phyloP scores from a whole-genome alignment of 176 grass and related monocot genomes.

The Stipa capillata region DNA sequence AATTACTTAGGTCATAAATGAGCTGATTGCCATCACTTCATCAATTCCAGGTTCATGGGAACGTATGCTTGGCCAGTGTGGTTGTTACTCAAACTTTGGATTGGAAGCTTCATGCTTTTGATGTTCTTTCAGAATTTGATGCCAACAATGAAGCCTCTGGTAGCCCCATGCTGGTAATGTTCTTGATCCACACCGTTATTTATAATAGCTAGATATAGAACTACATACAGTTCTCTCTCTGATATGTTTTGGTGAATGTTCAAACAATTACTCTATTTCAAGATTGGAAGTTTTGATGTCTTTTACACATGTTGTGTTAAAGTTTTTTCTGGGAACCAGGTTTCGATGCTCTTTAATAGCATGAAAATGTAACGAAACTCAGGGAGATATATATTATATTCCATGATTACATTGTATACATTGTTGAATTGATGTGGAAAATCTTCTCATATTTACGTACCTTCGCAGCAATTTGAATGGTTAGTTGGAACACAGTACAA shows the following conservation, averaged over 20 bases:
- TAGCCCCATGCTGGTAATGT: constrained; percentile 77
- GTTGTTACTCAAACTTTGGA: constrained; percentile 97
- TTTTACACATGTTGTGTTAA: background rate
- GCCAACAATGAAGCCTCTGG: constrained; percentile 59
- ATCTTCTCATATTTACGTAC: background rate
- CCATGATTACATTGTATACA: background rate
- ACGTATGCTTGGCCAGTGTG: constrained; percentile 89
- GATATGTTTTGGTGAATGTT: constrained; percentile 11
- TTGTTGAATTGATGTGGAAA: background rate
- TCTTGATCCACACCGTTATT: background rate
- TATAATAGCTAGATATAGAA: background rate
- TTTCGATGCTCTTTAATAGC: background rate
- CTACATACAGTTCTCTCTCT: background rate
- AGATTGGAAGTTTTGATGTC: background rate
- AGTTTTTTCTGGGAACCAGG: constrained; percentile 8
- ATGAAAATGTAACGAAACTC: background rate
- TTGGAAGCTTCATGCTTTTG: constrained; percentile 99
- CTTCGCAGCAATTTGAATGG: constrained; percentile 95
- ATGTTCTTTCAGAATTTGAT: constrained; percentile 97
- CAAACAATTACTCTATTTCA: background rate
- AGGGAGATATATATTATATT: background rate
- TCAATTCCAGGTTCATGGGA: constrained; percentile 89
- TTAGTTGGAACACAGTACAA: constrained; percentile 93
- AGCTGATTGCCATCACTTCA: constrained; percentile 21
- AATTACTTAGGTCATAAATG: constrained; percentile 6